Conservation (phyloP, 2,329 filamentous ascomycete genomes). For the Geosmithia putterillii region DNA sequence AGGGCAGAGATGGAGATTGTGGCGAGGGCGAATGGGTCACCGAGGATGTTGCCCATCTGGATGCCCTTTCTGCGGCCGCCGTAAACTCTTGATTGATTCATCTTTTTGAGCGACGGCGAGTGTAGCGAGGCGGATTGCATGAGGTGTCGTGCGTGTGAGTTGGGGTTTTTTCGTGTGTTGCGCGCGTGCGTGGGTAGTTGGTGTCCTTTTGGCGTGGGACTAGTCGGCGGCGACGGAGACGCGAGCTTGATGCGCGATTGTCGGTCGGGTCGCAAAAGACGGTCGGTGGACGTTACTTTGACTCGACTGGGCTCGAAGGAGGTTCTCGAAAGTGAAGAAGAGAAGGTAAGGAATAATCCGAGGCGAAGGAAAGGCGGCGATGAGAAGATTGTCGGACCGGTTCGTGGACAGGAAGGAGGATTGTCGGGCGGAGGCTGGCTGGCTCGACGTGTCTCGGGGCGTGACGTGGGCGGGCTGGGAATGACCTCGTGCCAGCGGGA, state of each 20-base stretch:
- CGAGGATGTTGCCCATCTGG: slow-evolving; percentile 78
- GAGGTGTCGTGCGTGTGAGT: not conserved
- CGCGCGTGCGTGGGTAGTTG: too few relatives aligned
- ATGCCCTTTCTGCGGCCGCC: slow-evolving; percentile 47
- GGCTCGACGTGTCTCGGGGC: not conserved
- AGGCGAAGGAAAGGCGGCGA: not conserved
- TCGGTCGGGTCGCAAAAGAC: not conserved
- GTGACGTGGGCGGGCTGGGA: not conserved
- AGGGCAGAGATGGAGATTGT: slow-evolving; percentile 85
- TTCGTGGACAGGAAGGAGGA: not conserved
- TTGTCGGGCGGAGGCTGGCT: not conserved
- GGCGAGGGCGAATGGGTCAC: slow-evolving; percentile 90
- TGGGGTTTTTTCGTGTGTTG: too few relatives aligned
- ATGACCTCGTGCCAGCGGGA: slow-evolving; percentile 1
- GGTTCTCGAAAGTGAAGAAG: slow-evolving; percentile 2
- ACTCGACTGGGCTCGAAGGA: not conserved
- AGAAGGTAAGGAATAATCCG: slow-evolving; percentile 1
- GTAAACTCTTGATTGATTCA: slow-evolving; percentile 57
- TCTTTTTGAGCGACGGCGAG: slow-evolving; percentile 68
- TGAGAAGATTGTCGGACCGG: not conserved
- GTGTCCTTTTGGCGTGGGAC: too few relatives aligned
- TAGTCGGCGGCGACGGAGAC: too few relatives aligned
- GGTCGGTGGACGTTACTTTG: not conserved
- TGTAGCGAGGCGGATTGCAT: slow-evolving; percentile 10
- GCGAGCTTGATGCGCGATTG: not conserved